These are phyloP conservation scores for Coelastrella sp. DNA, from an alignment of 139 green algal genomes.

Conservation along the genomic window DNA sequence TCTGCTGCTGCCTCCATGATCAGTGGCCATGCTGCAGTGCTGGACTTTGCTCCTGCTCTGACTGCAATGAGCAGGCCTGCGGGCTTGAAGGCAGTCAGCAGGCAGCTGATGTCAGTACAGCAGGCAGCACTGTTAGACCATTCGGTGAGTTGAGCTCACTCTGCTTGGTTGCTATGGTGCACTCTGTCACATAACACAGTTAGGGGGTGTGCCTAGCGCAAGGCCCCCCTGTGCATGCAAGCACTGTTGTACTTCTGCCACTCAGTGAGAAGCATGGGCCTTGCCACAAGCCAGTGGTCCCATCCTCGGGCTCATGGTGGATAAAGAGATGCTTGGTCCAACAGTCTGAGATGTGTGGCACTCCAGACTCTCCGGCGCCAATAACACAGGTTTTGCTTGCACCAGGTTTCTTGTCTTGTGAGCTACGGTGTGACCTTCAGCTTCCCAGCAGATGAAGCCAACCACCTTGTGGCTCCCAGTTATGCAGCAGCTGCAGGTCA, in stretches of 20 bases:
- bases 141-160: conserved; percentile 38
- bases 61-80: not conserved
- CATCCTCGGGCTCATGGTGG: no score
- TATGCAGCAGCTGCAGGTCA: conserved; percentile 6
- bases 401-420: conserved; percentile 72
- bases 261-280: no score
- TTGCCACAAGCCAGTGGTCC: no score
- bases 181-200: no score
- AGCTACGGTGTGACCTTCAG: conserved; percentile 74
- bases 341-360: no score
- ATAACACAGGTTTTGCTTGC: no score
- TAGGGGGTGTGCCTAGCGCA: no score
- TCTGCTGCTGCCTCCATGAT: conserved; percentile 44
- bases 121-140: conserved; percentile 60
- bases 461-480: not conserved
- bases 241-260: not conserved
- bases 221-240: not conserved
- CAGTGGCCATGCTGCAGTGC: not conserved
- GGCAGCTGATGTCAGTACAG: conserved; percentile 66
- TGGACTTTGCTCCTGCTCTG: conserved; percentile 26
- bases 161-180: no score
- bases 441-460: conserved; percentile 38
- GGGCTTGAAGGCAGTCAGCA: conserved; percentile 28
- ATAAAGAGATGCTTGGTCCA: no score
- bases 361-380: no score